Evolutionary conservation across 2,329 filamentous ascomycete species (phyloP).

Genomic region (Paramyrothecium sp.): DNA sequence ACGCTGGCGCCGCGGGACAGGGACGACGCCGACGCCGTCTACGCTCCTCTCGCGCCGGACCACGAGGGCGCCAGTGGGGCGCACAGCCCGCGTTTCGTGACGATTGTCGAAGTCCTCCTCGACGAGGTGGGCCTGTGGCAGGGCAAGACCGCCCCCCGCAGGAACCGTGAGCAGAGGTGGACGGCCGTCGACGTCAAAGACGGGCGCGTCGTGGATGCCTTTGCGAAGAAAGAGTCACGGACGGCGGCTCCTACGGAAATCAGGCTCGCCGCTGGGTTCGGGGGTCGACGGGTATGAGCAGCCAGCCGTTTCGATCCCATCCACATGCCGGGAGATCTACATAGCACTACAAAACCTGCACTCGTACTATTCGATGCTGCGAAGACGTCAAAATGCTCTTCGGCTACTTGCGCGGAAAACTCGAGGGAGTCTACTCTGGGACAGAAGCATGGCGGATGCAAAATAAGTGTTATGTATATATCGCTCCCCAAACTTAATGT

Average conservation of each 20-base stretch:
- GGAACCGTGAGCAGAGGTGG: slow-evolving; percentile 53
- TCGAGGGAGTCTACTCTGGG: no score
- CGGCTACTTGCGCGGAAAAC: no score
- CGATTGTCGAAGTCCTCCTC: slow-evolving; percentile 50
- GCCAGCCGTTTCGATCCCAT: neutral
- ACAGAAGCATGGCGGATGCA: neutral
- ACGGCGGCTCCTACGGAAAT: slow-evolving; percentile 13
- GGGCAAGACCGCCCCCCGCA: slow-evolving; percentile 23
- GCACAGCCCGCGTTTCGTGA: slow-evolving; percentile 23
- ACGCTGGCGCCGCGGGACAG: slow-evolving; percentile 39
- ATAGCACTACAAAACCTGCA: neutral
- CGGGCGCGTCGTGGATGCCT: slow-evolving; percentile 37
- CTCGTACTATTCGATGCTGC: no score
- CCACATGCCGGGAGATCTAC: neutral
- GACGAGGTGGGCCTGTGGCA: slow-evolving; percentile 49
- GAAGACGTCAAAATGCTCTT: no score
- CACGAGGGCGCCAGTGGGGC: slow-evolving; percentile 1
- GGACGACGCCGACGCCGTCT: slow-evolving; percentile 34
- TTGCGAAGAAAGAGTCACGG: slow-evolving; percentile 18
- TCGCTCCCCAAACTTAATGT: neutral
- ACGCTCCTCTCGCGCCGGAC: slow-evolving; percentile 4
- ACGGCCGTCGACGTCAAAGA: slow-evolving; percentile 41
- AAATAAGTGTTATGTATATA: neutral
- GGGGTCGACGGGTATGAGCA: neutral
- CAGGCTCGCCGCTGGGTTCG: slow-evolving; percentile 13